Percentiles rank a stretch among this genome's conserved stretches.
phyloP scores from a whole-genome alignment of 306 rosid species.

The Medicago truncatula region MtrunA17r5.0-ANR NC_053045.1:24648501-24649000 shows the following conservation, averaged over 20 bases:
- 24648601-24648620: slow-evolving; percentile 38
- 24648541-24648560: slow-evolving; percentile 74
- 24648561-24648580: slow-evolving; percentile 69
- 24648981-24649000: slow-evolving; percentile 1
- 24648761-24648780: too few relatives aligned
- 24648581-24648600: slow-evolving; percentile 50
- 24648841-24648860: slow-evolving; percentile 88
- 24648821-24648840: slow-evolving; percentile 88
- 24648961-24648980: slow-evolving; percentile 14
- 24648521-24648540: slow-evolving; percentile 64
- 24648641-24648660: slow-evolving; percentile 65
- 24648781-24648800: slow-evolving; percentile 23
- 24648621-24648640: slow-evolving; percentile 69
- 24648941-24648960: background rate
- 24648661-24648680: background rate
- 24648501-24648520: slow-evolving; percentile 6
- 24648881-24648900: slow-evolving; percentile 65
- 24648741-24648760: too few relatives aligned
- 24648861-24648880: slow-evolving; percentile 78
- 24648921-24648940: slow-evolving; percentile 25
- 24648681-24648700: too few relatives aligned
- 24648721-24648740: too few relatives aligned
- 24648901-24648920: slow-evolving; percentile 83
- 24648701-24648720: too few relatives aligned
- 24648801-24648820: slow-evolving; percentile 84